phyloP scores from a whole-genome alignment of 2,329 filamentous ascomycete species.

The Cladophialophora yegresii region DNA sequence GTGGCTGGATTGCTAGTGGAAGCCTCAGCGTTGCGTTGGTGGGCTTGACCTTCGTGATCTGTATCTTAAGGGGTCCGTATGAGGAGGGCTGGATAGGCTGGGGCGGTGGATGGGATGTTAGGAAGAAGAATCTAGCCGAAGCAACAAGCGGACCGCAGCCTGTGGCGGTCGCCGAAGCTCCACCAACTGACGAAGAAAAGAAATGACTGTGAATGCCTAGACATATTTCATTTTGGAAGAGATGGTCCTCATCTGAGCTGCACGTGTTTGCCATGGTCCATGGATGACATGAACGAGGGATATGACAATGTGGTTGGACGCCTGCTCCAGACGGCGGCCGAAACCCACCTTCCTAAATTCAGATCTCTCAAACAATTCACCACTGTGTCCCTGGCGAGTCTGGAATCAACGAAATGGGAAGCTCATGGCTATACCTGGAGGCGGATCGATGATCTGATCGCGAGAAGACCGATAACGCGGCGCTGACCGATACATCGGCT shows the following conservation, averaged over 20 bases:
- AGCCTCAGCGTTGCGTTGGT: slow-evolving; percentile 60
- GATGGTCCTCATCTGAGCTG: neutral
- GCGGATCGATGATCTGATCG: neutral
- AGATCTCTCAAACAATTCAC: neutral
- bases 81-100: slow-evolving; percentile 63
- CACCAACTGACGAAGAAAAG: slow-evolving; percentile 9
- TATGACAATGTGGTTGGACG: neutral
- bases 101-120: slow-evolving; percentile 58
- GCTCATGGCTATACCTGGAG: neutral
- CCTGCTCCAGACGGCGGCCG: neutral
- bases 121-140: slow-evolving; percentile 33
- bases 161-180: slow-evolving; percentile 3
- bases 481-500: neutral
- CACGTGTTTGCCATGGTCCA: neutral
- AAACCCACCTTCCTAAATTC: neutral
- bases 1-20: slow-evolving; percentile 60
- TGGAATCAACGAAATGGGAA: neutral
- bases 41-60: slow-evolving; percentile 51
- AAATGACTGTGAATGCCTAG: neutral
- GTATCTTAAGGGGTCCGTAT: slow-evolving; percentile 56
- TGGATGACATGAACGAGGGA: neutral
- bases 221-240: neutral
- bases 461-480: neutral
- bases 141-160: slow-evolving; percentile 25
- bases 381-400: neutral